These are phyloP conservation scores for Phytopythium litorale DNA, from an alignment of 352 stramenopile species.

Conservation along the genomic window DNA sequence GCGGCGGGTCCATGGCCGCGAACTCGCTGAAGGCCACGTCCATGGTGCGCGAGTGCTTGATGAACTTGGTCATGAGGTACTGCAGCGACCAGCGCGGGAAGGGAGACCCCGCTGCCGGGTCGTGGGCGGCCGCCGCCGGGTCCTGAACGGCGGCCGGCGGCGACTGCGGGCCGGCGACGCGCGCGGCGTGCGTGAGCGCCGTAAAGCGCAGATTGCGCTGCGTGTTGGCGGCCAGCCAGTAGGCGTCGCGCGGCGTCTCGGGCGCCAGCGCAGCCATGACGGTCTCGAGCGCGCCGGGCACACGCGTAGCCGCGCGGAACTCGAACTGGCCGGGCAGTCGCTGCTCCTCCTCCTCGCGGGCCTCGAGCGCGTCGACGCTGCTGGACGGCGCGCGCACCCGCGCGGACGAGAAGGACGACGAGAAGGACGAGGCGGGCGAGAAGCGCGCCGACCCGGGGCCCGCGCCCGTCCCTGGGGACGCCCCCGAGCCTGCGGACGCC, in stretches of 20 bases:
- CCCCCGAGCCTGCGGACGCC: conserved; percentile 2
- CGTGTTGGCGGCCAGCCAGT: conserved; percentile 72
- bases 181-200: conserved; percentile 32
- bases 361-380: not conserved
- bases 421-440: conserved; percentile 22
- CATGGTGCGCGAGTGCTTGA: conserved; percentile 55
- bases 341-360: conserved; percentile 1
- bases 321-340: conserved; percentile 36
- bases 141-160: conserved; percentile 17
- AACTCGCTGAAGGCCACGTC: conserved; percentile 71
- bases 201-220: conserved; percentile 52
- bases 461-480: conserved; percentile 4
- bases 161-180: conserved; percentile 31
- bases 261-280: conserved; percentile 54
- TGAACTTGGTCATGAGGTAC: conserved; percentile 56
- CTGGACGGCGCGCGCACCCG: conserved; percentile 11
- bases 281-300: conserved; percentile 52
- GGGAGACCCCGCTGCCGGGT: not conserved
- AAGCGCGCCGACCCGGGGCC: conserved; percentile 5
- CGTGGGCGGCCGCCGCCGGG: conserved; percentile 2
- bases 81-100: conserved; percentile 69
- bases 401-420: conserved; percentile 21
- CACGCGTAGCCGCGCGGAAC: conserved; percentile 63
- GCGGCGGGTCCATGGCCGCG: conserved; percentile 20
- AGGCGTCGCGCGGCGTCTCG: conserved; percentile 56